phyloP scores from a whole-genome alignment of 257 asterid genomes.

The Forsythia suspensa region DNA sequence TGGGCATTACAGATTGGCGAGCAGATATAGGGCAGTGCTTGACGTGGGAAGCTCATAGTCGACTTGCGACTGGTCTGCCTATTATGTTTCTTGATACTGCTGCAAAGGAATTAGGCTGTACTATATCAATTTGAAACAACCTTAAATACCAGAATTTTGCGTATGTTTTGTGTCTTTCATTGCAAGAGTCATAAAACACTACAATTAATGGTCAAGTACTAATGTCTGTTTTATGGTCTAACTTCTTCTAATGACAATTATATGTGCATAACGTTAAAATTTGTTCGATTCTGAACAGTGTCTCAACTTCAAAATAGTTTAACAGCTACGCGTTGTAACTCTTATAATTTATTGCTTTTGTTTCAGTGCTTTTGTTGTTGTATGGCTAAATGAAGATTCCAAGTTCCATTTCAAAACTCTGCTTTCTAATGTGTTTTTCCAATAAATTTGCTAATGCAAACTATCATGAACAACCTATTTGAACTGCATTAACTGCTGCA shows the following conservation, averaged over 20 bases:
- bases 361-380: not conserved
- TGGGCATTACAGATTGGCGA: conserved; percentile 63
- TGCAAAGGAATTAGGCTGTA: conserved; percentile 89
- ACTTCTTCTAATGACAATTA: not conserved
- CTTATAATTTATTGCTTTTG: not conserved
- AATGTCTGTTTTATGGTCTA: not conserved
- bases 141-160: not conserved
- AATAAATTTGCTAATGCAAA: too few relatives aligned
- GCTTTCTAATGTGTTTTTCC: not conserved
- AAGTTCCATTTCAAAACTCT: not conserved
- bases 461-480: too few relatives aligned
- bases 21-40: conserved; percentile 76
- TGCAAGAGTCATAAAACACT: conserved; percentile 4
- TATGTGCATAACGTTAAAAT: not conserved
- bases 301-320: not conserved
- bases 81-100: conserved; percentile 65
- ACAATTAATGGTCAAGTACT: not conserved
- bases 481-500: too few relatives aligned
- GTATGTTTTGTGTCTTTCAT: conserved; percentile 16
- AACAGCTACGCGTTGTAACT: not conserved
- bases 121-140: conserved; percentile 48
- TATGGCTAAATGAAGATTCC: not conserved
- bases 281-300: not conserved
- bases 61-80: conserved; percentile 72
- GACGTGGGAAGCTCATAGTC: conserved; percentile 94